These are phyloP conservation scores for Pythium phragmitis DNA, from an alignment of 352 stramenopile genomes.

Conservation along the genomic window DNA sequence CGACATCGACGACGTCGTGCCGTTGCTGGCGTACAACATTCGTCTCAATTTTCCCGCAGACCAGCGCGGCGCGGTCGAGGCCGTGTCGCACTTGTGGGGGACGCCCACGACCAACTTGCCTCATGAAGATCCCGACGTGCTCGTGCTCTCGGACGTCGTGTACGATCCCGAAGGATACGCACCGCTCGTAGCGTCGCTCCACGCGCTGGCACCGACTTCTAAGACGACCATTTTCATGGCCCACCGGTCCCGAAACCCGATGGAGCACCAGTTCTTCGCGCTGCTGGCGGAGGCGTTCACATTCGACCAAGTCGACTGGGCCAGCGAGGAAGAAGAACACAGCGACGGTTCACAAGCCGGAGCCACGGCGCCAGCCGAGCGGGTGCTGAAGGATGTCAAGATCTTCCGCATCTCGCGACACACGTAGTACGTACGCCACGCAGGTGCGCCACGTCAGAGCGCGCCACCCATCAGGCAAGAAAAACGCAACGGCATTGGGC, in stretches of 20 bases:
- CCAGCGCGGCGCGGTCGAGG: slow-evolving; percentile 12
- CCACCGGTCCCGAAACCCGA: slow-evolving; percentile 73
- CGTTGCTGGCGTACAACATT: slow-evolving; percentile 79
- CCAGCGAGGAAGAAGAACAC: slow-evolving; percentile 10
- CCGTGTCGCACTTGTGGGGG: slow-evolving; percentile 59
- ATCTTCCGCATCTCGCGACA: slow-evolving; percentile 52
- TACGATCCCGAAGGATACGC: slow-evolving; percentile 77
- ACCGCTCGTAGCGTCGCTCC: slow-evolving; percentile 60
- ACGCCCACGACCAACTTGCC: slow-evolving; percentile 36
- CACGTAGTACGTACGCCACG: background rate
- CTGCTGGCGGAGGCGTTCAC: slow-evolving; percentile 44
- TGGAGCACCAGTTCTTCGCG: slow-evolving; percentile 83
- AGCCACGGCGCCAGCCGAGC: slow-evolving; percentile 23
- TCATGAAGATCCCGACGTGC: slow-evolving; percentile 45
- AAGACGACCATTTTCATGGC: slow-evolving; percentile 69
- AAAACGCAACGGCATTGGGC: background rate
- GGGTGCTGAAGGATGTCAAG: slow-evolving; percentile 63
- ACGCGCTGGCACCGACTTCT: slow-evolving; percentile 33
- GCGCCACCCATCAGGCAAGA: background rate
- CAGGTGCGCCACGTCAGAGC: background rate
- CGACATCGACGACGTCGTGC: slow-evolving; percentile 74
- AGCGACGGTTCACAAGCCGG: background rate
- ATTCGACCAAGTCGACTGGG: slow-evolving; percentile 51
- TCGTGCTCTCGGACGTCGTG: slow-evolving; percentile 80
- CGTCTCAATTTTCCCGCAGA: slow-evolving; percentile 45